A percentile compares a stretch with the other conserved stretches of the same genome.
phyloP scores from a whole-genome alignment of 2,329 filamentous ascomycete genomes.

The Emergomyces africanus region DNA sequence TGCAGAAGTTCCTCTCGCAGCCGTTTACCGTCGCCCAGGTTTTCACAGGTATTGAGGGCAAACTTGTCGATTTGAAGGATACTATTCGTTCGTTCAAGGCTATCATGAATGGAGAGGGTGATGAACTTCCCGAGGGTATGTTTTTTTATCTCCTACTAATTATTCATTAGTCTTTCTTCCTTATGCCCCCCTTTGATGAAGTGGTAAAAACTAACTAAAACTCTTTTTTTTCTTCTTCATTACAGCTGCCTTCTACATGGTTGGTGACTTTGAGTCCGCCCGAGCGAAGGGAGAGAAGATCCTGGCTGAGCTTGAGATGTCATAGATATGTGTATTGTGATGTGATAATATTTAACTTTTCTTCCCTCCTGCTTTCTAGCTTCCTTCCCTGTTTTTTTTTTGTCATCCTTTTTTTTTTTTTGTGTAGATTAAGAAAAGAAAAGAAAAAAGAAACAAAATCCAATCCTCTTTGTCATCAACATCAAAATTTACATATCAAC shows the following conservation, averaged over 20 bases:
- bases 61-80: conserved; percentile 96
- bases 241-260: conserved; percentile 79
- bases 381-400: background rate
- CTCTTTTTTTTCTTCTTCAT: conserved; percentile 16
- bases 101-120: conserved; percentile 88
- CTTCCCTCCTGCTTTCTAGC: background rate
- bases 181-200: background rate
- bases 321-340: conserved; percentile 6
- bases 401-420: background rate
- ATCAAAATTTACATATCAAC: background rate
- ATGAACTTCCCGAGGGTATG: conserved; percentile 84
- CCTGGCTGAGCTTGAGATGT: conserved; percentile 75
- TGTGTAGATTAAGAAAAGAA: background rate
- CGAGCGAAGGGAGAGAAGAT: conserved; percentile 99
- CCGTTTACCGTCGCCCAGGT: conserved; percentile 82
- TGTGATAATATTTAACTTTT: background rate
- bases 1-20: conserved; percentile 99
- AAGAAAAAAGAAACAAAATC: conserved; percentile 5
- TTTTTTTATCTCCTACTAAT: conserved; percentile 12
- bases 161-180: conserved; percentile 1
- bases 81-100: conserved; percentile 97
- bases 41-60: conserved; percentile 75
- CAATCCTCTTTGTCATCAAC: background rate
- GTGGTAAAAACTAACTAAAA: background rate
- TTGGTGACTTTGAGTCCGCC: conserved; percentile 87